phyloP scores from a whole-genome alignment of 768 basidiomycete genomes.

The Tricholoma sp. region DNA sequence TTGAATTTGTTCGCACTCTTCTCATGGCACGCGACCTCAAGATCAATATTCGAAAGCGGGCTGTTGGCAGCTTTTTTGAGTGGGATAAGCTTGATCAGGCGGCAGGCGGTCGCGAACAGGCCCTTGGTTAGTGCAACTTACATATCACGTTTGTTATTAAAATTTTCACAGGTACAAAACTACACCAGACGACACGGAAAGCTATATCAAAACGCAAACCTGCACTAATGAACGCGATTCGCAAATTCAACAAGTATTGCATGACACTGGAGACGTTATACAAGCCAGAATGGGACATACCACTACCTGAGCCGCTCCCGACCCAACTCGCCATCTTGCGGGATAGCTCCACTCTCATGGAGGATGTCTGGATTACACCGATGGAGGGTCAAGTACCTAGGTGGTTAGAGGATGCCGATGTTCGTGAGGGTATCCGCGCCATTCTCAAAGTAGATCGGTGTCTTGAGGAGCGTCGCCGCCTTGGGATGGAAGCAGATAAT shows the following conservation, averaged over 20 bases:
- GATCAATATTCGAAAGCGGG: constrained; percentile 30
- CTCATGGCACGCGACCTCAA: constrained; percentile 33
- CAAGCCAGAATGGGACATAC: constrained; percentile 23
- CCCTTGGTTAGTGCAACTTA: constrained; percentile 1
- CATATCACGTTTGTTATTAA: background rate
- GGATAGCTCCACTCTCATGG: constrained; percentile 22
- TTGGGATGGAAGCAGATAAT: constrained; percentile 11
- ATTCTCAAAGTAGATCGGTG: constrained; percentile 12
- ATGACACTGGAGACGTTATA: constrained; percentile 11
- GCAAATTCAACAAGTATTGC: constrained; percentile 27
- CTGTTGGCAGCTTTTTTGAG: constrained; percentile 31
- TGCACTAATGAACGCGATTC: constrained; percentile 16
- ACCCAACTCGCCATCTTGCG: constrained; percentile 22
- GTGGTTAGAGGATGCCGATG: constrained; percentile 28
- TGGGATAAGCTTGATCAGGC: constrained; percentile 26
- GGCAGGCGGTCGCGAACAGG: constrained; percentile 1
- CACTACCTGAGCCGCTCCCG: constrained; percentile 25
- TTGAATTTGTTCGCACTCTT: constrained; percentile 26
- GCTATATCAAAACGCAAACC: constrained; percentile 23
- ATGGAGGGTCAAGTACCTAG: constrained; percentile 10
- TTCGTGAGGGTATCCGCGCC: constrained; percentile 15
- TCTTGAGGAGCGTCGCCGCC: constrained; percentile 12
- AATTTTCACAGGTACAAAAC: constrained; percentile 19
- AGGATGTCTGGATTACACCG: constrained; percentile 30
- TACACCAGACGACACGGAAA: constrained; percentile 25